Percentiles rank a stretch among this genome's conserved stretches.
phyloP scores from a whole-genome alignment of 2,329 filamentous ascomycete genomes.

The Ceratocystis smalleyi region DNA sequence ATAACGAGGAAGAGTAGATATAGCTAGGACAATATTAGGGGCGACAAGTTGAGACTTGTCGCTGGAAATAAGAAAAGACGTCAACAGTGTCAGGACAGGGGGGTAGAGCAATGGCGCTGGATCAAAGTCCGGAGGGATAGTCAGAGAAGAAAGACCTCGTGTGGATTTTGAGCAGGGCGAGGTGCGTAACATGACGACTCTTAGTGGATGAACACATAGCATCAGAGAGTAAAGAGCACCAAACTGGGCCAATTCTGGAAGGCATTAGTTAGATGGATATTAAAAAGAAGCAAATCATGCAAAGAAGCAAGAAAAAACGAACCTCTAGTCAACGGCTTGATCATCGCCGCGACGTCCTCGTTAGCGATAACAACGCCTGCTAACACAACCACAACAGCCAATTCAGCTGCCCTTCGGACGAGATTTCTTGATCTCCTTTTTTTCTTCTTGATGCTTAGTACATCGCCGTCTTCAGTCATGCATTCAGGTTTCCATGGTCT shows the following conservation, averaged over 20 bases:
- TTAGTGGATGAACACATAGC: conserved; percentile 41
- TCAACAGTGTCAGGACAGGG: conserved; percentile 55
- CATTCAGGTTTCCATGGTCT: conserved; percentile 24
- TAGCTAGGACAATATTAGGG: conserved; percentile 65
- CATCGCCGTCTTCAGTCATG: not conserved
- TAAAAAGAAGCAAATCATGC: not conserved
- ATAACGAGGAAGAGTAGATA: conserved; percentile 59
- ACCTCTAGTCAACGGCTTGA: not conserved
- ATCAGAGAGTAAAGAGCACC: conserved; percentile 27
- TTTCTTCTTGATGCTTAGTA: conserved; percentile 18
- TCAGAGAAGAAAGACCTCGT: conserved; percentile 27
- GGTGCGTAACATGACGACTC: conserved; percentile 35
- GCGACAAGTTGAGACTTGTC: conserved; percentile 46
- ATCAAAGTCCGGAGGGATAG: conserved; percentile 65
- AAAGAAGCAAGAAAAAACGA: not conserved
- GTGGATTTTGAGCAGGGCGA: conserved; percentile 28
- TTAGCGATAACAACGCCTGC: conserved; percentile 35
- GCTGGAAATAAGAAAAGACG: conserved; percentile 57
- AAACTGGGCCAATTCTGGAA: conserved; percentile 30
- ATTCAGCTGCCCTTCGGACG: conserved; percentile 37
- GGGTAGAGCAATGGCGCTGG: conserved; percentile 86
- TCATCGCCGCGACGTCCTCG: conserved; percentile 24
- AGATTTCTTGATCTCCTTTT: conserved; percentile 34
- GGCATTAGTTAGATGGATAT: conserved; percentile 9
- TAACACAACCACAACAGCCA: conserved; percentile 35